Evolutionary conservation across 2,329 filamentous ascomycete species (phyloP).

Genomic region (Aspergillus sojae): DNA sequence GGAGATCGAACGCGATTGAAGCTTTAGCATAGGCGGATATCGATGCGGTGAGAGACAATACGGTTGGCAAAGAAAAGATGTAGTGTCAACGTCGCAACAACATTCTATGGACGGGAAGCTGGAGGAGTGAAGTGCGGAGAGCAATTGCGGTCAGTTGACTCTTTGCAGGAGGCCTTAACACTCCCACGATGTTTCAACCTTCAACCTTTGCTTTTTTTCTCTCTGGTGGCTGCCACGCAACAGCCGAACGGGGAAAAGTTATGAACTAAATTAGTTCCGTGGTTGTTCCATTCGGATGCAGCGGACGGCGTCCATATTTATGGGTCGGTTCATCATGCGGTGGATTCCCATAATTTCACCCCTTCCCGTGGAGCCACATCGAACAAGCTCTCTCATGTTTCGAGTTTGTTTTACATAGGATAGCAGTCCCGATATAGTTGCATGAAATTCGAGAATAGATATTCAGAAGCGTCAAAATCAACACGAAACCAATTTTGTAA

Average conservation of each 20-base stretch:
- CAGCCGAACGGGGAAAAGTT: neutral
- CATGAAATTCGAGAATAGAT: neutral
- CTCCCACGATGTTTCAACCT: neutral
- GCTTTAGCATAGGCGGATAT: slow-evolving; percentile 34
- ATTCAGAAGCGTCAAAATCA: neutral
- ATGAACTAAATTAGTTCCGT: slow-evolving; percentile 3
- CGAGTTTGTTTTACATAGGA: neutral
- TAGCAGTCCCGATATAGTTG: neutral
- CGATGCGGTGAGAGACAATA: slow-evolving; percentile 9
- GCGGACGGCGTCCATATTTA: neutral
- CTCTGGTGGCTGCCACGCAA: neutral
- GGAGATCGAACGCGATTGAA: slow-evolving; percentile 24
- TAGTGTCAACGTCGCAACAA: neutral
- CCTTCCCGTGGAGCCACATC: neutral
- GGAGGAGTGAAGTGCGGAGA: neutral
- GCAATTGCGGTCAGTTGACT: neutral
- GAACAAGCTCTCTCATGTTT: neutral
- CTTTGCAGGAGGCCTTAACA: neutral
- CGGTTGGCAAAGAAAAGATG: slow-evolving; percentile 3
- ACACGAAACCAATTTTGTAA: neutral
- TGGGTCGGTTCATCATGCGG: neutral
- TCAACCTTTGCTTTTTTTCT: neutral
- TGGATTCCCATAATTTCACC: neutral
- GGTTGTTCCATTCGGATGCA: neutral
- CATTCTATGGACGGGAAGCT: slow-evolving; percentile 20